Evolutionary conservation across 1,139 yeast genomes (phyloP), one percentile per base, ranked within the genome.

Genomic region (Hemisphaericaspora xylofermentans): DNA sequence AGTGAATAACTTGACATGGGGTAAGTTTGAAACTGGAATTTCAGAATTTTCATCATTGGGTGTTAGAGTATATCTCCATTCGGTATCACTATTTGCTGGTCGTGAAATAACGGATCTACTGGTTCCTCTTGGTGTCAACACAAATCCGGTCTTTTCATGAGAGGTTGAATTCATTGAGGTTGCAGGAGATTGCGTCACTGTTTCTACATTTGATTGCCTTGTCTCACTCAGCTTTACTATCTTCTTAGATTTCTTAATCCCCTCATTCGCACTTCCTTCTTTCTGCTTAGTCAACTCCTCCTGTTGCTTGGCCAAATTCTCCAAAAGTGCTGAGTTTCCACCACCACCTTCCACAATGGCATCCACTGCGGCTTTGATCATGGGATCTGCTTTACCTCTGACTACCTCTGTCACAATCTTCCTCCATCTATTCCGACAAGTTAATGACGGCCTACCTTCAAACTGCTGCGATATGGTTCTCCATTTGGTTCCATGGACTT

Each of bases 381-480:
- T 47, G 1, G 63, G 60, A 40, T 66, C 63, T 0, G 83, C 83
- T 43, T 70, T 73, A 4, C 83, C 84, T 49, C 87, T 64, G 1
- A 82, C 88, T 8, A 84, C 85, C 50, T 82, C 82, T 0, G 94
- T 82, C 36, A 86, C 84, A 35, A 91, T 76, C 56, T 87, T 88
- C 50, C 97, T 74, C 96, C 96, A 91, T 45, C 96, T 72, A 61
- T 91, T 91, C 47, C 98, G 71, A 57, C 97, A 89, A 0, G 96
- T 88, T 43, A 91, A 71, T 44, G 95, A 84, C 1, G 97, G 95
- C 42, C 98, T 68, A 36, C 93, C 86, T 33, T 77, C 75, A 71
- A 91, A 79, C 38, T 78, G 82, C 37, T 66, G 59, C 2, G 95
- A 80, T 3, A 91, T 85, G 1, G 85, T 80, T 51, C 95, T 76